phyloP scores from a whole-genome alignment of 73 alveolate species.

The Paramecium tetraurelia region DNA sequence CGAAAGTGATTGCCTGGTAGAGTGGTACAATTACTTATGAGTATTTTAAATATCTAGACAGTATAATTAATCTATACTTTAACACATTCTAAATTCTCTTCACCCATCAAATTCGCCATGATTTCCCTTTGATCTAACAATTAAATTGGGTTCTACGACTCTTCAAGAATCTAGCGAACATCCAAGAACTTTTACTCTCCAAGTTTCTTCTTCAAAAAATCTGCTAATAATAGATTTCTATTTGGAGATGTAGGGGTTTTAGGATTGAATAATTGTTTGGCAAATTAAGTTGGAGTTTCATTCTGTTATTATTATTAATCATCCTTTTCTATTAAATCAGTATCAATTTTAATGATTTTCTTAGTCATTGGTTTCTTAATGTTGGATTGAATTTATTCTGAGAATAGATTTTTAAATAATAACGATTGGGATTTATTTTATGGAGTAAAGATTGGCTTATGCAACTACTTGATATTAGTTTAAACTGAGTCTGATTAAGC shows the following conservation, averaged over 20 bases:
- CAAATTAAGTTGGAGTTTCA: not conserved
- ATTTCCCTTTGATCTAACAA: conserved; percentile 3
- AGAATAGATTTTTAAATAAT: not conserved
- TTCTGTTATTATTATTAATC: not conserved
- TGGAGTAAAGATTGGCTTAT: not conserved
- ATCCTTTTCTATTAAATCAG: not conserved
- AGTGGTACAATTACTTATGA: not conserved
- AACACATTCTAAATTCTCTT: conserved; percentile 42
- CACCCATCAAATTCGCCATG: conserved; percentile 31
- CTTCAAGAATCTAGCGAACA: conserved; percentile 6
- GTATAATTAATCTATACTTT: not conserved
- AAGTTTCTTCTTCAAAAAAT: conserved; percentile 16
- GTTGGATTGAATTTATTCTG: not conserved
- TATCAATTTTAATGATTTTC: not conserved
- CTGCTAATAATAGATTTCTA: conserved; percentile 42
- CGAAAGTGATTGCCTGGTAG: conserved; percentile 16
- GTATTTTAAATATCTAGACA: not conserved
- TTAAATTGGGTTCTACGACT: conserved; percentile 1
- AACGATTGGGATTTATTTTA: not conserved
- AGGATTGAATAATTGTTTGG: not conserved
- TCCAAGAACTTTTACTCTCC: conserved; percentile 39
- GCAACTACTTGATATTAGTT: not conserved
- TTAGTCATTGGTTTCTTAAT: conserved; percentile 16
- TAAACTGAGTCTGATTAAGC: not conserved
- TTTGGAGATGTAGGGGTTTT: conserved; percentile 57